phyloP scores from a whole-genome alignment of 2,329 filamentous ascomycete genomes.

The Fusarium newnesense region DNA sequence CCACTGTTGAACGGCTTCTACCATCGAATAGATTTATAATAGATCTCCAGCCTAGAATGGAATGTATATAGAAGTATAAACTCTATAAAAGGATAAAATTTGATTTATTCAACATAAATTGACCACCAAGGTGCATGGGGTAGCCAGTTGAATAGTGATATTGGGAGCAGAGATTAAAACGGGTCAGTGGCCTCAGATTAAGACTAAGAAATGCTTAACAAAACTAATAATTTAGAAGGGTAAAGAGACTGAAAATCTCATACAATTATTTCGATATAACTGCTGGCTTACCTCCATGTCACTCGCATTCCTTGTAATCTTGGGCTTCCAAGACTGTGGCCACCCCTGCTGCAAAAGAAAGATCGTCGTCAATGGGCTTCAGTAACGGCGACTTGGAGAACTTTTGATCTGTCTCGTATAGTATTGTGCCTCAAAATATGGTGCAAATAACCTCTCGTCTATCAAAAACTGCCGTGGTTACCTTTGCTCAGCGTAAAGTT shows the following conservation, averaged over 20 bases:
- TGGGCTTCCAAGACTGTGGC: accelerated
- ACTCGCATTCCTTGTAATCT: no score
- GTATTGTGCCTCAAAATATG: no score
- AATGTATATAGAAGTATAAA: accelerated
- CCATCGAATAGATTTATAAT: neutral
- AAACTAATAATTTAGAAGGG: no score
- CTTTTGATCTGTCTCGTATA: neutral
- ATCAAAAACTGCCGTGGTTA: neutral
- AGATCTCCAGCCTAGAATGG: accelerated
- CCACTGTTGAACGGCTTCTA: neutral
- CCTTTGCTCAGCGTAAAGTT: neutral
- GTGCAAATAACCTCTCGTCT: neutral
- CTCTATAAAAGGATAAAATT: neutral
- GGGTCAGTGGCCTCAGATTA: no score
- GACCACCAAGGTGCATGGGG: neutral
- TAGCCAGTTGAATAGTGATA: neutral
- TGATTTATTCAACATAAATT: accelerated
- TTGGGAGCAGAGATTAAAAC: neutral
- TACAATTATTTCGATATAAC: no score
- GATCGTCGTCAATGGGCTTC: neutral
- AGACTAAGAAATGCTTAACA: neutral
- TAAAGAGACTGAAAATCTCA: neutral
- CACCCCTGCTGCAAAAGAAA: neutral
- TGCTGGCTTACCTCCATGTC: no score
- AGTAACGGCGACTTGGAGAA: neutral